These are phyloP conservation scores for Fusarium staphyleae DNA, from an alignment of 2,329 filamentous ascomycete genomes.

Conservation along the genomic window DNA sequence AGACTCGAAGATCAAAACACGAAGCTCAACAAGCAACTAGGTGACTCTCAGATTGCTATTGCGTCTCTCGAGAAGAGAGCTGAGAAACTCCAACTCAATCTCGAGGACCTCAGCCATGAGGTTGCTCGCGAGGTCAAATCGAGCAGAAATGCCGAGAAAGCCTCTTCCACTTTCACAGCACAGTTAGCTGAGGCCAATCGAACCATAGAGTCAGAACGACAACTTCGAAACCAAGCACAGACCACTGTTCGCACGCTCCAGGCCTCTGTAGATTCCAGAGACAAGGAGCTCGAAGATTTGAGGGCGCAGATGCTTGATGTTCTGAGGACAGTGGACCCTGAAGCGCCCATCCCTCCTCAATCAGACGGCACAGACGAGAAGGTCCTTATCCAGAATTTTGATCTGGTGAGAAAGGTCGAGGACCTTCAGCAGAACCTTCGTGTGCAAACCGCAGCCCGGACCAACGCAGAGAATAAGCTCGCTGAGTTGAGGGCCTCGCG, in stretches of 20 bases:
- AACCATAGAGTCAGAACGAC: conserved; percentile 87
- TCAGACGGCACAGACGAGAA: conserved; percentile 67
- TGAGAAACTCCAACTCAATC: conserved; percentile 84
- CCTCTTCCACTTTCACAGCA: conserved; percentile 77
- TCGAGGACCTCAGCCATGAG: conserved; percentile 94
- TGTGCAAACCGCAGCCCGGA: conserved; percentile 80
- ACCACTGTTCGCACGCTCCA: conserved; percentile 84
- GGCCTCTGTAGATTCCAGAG: conserved; percentile 76
- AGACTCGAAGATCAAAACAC: conserved; percentile 83
- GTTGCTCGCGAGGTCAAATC: conserved; percentile 88
- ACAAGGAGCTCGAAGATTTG: conserved; percentile 81
- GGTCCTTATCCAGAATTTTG: conserved; percentile 76
- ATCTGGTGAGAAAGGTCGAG: conserved; percentile 86
- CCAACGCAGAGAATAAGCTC: conserved; percentile 83
- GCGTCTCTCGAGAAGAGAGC: conserved; percentile 91
- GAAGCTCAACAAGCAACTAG: conserved; percentile 82
- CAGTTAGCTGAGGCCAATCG: conserved; percentile 90
- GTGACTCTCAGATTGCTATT: conserved; percentile 82
- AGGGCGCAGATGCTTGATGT: conserved; percentile 80
- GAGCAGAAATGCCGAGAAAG: conserved; percentile 88
- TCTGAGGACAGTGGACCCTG: conserved; percentile 87
- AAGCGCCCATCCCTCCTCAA: conserved; percentile 69
- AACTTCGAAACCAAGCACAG: conserved; percentile 85
- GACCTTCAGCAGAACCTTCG: conserved; percentile 87
- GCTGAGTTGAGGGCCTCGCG: conserved; percentile 78